These are phyloP conservation scores for Stagonosporopsis tanaceti DNA, from an alignment of 2,329 filamentous ascomycete genomes.

Conservation along the genomic window DNA sequence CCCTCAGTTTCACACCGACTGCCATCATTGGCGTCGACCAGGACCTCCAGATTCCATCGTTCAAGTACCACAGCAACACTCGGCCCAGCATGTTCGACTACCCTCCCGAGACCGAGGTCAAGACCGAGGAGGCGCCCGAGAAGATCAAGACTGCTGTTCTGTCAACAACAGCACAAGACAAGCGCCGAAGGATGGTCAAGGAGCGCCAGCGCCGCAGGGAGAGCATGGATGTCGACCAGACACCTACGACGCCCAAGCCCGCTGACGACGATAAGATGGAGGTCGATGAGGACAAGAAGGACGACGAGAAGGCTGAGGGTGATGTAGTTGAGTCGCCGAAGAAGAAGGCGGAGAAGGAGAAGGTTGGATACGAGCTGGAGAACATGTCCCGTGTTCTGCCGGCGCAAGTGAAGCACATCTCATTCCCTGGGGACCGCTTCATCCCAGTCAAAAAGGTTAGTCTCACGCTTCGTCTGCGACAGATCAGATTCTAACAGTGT, in stretches of 20 bases:
- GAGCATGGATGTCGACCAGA: constrained; percentile 93
- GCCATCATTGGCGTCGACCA: constrained; percentile 94
- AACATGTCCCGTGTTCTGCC: constrained; percentile 97
- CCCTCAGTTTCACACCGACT: constrained; percentile 94
- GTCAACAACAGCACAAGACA: constrained; percentile 96
- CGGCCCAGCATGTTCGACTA: constrained; percentile 97
- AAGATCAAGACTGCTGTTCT: constrained; percentile 95
- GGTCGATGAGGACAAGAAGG: constrained; percentile 59
- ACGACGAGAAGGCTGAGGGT: constrained; percentile 60
- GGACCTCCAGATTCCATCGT: constrained; percentile 88
- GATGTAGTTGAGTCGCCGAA: constrained; percentile 67
- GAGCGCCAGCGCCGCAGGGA: constrained; percentile 88
- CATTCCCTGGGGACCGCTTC: constrained; percentile 88
- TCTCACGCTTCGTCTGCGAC: not conserved
- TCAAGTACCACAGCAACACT: constrained; percentile 96
- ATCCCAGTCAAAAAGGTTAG: constrained; percentile 88
- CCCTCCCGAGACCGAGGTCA: constrained; percentile 94
- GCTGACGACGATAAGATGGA: constrained; percentile 87
- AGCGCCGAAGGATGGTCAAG: constrained; percentile 92
- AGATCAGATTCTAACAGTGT: constrained; percentile 27
- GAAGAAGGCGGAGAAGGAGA: constrained; percentile 95
- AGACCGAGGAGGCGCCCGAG: constrained; percentile 90
- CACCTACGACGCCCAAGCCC: constrained; percentile 76
- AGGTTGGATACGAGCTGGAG: constrained; percentile 92
- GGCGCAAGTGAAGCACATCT: constrained; percentile 93